phyloP scores from a whole-genome alignment of 768 basidiomycete genomes.

The Leccinum arenicola region DNA sequence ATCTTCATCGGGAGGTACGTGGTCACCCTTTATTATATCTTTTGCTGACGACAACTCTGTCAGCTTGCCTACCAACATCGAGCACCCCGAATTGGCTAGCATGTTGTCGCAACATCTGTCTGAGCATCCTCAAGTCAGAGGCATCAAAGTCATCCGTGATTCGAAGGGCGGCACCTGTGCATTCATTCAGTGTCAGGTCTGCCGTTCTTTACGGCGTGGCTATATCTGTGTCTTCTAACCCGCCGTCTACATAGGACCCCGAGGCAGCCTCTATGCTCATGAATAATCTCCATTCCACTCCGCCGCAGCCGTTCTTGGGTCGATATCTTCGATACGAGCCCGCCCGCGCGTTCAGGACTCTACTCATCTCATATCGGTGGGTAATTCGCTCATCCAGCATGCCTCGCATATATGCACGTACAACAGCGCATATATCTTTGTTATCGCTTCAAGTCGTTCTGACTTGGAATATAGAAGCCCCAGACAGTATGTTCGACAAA shows the following conservation, averaged over 20 bases:
- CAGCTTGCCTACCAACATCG: slow-evolving; percentile 70
- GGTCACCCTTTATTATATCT: not conserved
- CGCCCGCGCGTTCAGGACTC: slow-evolving; percentile 70
- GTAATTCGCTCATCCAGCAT: slow-evolving; percentile 7
- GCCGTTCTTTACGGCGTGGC: slow-evolving; percentile 11
- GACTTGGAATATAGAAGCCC: slow-evolving; percentile 15
- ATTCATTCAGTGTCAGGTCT: slow-evolving; percentile 82
- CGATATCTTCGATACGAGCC: slow-evolving; percentile 73
- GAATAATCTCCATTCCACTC: slow-evolving; percentile 50
- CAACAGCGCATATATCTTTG: slow-evolving; percentile 22
- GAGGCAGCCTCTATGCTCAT: slow-evolving; percentile 57
- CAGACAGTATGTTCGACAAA: slow-evolving; percentile 21
- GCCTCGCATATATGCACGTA: slow-evolving; percentile 14
- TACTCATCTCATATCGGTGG: slow-evolving; percentile 75
- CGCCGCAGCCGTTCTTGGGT: slow-evolving; percentile 67
- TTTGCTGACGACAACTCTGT: slow-evolving; percentile 10
- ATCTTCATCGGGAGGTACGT: slow-evolving; percentile 81
- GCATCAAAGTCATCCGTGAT: slow-evolving; percentile 70
- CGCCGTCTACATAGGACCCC: slow-evolving; percentile 43
- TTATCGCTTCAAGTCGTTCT: slow-evolving; percentile 3
- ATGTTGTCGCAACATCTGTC: slow-evolving; percentile 67
- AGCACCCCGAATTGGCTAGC: slow-evolving; percentile 57
- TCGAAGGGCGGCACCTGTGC: slow-evolving; percentile 78
- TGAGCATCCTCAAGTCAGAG: slow-evolving; percentile 60
- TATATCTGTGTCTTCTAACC: not conserved